Evolutionary conservation across 495 filamentous ascomycete genomes (phyloP), one percentile per base, ranked within the genome.

Genomic region (Penicillium mononematosum): DNA sequence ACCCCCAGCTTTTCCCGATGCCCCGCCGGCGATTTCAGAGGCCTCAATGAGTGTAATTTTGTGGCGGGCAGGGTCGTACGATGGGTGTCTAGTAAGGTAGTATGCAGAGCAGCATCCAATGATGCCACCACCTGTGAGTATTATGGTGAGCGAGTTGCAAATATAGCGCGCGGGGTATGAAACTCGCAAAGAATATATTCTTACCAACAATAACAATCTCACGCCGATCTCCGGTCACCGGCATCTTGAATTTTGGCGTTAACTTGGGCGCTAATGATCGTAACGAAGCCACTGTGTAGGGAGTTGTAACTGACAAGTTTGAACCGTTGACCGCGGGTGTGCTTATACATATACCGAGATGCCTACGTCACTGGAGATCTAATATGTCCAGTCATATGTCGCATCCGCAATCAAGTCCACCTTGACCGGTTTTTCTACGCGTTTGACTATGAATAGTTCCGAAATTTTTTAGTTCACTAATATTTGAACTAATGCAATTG

Each of bases 21-120:
- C 94, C 24, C 89, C 93, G 11, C 92, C 88, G 16, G 94, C 94
- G 59, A 98, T 90, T 41, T 88, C 81, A 14, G 85, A 85, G 1
- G 94, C 92, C 79, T 98, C 94, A 58, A 98, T 78, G 32, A 98
- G 84, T 12, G 88, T 96, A 59, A 98, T 85, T 50, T 76, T 86
- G 67, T 96, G 88, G 34, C 83, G 80, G 6, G 79, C 68, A 22
- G 89, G 83, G 68, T 94, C 81, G 73, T 88, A 98, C 22, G 83
- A 84, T 11, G 90, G 88, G 72, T 98, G 94, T 58, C 91, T 87
- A 2, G 91, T 93, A 14, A 98, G 78, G 68, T 88, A 98, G 72
- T 98, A 98, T 50, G 94, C 94, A 14, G 90, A 91, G 53, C 91
- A 94, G 70, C 86, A 89, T 63, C 94, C 94, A 65, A 98, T 96